Evolutionary conservation across 768 basidiomycete species (phyloP).

Genomic region (Trametes villosa): DNA sequence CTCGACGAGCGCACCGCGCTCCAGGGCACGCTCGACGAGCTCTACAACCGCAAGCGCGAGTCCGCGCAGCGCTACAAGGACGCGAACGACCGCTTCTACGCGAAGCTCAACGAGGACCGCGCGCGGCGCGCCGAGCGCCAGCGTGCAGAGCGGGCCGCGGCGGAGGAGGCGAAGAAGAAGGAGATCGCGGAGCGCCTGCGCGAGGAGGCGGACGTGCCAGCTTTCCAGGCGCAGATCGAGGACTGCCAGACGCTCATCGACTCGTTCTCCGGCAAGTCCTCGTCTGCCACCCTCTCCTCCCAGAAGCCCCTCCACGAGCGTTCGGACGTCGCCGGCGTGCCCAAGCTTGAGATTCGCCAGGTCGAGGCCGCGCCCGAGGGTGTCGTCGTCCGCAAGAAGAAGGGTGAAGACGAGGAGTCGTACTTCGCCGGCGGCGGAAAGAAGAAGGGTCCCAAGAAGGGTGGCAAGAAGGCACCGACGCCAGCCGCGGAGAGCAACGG

Average conservation of each 20-base stretch:
- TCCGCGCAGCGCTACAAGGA: conserved; percentile 74
- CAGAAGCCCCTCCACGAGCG: conserved; percentile 43
- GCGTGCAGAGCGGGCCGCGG: conserved; percentile 74
- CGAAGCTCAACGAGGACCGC: conserved; percentile 87
- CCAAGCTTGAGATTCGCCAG: conserved; percentile 82
- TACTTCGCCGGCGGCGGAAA: conserved; percentile 74
- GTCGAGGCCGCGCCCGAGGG: conserved; percentile 75
- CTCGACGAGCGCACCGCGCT: conserved; percentile 85
- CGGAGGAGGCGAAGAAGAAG: conserved; percentile 78
- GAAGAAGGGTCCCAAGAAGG: conserved; percentile 69
- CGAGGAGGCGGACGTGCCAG: conserved; percentile 90
- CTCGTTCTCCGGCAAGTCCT: conserved; percentile 72
- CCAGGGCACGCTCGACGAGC: conserved; percentile 66
- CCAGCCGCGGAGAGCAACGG: conserved; percentile 18
- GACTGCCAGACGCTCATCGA: conserved; percentile 95
- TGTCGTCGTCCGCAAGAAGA: conserved; percentile 85
- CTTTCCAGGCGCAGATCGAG: conserved; percentile 92
- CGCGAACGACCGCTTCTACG: conserved; percentile 79
- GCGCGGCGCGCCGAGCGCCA: conserved; percentile 78
- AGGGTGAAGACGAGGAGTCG: conserved; percentile 80
- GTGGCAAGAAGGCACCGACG: conserved; percentile 37
- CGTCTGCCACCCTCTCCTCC: conserved; percentile 48
- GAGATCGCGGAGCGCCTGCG: conserved; percentile 80
- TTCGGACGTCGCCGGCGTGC: conserved; percentile 61
- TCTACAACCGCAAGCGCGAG: conserved; percentile 80